Evolutionary conservation across 2,329 filamentous ascomycete genomes (phyloP).

Genomic region (Colletotrichum cereale): DNA sequence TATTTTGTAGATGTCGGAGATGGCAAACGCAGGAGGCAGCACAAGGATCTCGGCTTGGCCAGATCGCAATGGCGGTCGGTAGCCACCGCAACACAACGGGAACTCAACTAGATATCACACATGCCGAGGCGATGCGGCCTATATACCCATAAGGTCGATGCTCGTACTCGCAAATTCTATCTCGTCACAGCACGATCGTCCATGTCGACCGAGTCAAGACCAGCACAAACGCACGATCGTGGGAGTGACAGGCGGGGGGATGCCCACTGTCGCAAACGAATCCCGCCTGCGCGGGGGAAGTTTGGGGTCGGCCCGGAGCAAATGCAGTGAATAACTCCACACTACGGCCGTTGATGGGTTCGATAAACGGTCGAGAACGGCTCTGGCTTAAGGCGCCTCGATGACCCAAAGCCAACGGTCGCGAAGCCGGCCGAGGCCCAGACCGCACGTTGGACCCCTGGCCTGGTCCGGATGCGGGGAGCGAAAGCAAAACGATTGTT

Average conservation of each 20-base stretch:
- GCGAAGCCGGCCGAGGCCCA: background rate
- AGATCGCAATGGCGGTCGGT: background rate
- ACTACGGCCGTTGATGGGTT: slow-evolving; percentile 6
- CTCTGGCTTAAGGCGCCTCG: background rate
- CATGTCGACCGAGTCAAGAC: background rate
- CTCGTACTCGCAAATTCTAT: background rate
- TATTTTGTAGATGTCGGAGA: background rate
- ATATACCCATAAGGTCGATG: background rate
- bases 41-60: background rate
- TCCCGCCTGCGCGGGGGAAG: background rate
- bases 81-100: background rate
- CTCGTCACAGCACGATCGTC: background rate
- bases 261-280: background rate
- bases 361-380: slow-evolving; percentile 10
- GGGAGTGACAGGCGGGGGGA: background rate
- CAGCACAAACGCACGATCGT: background rate
- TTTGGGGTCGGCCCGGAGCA: slow-evolving; percentile 6
- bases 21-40: background rate
- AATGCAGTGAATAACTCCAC: slow-evolving; percentile 1
- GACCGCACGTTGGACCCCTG: background rate
- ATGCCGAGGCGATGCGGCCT: background rate
- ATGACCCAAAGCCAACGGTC: background rate
- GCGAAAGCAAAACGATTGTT: slow-evolving; percentile 4
- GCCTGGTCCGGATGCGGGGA: background rate
- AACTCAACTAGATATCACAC: background rate